Conservation (phyloP, 768 basidiomycete genomes). For the Krasilnikovozyma curviuscula region DNA sequence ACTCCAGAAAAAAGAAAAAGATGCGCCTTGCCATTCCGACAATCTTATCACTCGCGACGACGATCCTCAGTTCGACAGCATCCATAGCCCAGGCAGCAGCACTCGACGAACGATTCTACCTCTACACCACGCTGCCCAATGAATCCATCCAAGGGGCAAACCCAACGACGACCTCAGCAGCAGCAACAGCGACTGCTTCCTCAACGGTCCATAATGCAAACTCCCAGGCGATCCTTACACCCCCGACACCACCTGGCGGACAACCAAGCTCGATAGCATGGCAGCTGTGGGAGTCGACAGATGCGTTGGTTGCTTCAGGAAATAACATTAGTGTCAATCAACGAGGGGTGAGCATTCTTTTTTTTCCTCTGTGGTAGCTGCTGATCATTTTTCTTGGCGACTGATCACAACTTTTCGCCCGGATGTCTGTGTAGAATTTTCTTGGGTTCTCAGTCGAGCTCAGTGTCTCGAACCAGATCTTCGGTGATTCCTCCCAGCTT, state of each 20-base stretch:
- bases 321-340: background rate
- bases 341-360: too few relatives aligned
- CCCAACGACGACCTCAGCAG: background rate
- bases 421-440: too few relatives aligned
- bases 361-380: too few relatives aligned
- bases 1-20: too few relatives aligned
- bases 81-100: too few relatives aligned
- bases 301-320: constrained; percentile 1
- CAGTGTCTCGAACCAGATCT: constrained; percentile 46
- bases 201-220: background rate
- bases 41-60: too few relatives aligned
- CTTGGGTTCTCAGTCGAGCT: constrained; percentile 59
- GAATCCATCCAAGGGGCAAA: too few relatives aligned
- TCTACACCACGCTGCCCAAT: constrained; percentile 10
- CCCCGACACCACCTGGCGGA: background rate
- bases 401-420: too few relatives aligned
- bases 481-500: constrained; percentile 25
- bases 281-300: background rate
- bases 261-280: background rate
- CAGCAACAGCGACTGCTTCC: background rate
- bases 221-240: background rate
- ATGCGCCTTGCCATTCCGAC: too few relatives aligned
- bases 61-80: too few relatives aligned
- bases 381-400: too few relatives aligned
- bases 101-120: too few relatives aligned